phyloP scores from a whole-genome alignment of 108 stramenopile genomes.

The Cyclotella choctawhatcheeana region DNA sequence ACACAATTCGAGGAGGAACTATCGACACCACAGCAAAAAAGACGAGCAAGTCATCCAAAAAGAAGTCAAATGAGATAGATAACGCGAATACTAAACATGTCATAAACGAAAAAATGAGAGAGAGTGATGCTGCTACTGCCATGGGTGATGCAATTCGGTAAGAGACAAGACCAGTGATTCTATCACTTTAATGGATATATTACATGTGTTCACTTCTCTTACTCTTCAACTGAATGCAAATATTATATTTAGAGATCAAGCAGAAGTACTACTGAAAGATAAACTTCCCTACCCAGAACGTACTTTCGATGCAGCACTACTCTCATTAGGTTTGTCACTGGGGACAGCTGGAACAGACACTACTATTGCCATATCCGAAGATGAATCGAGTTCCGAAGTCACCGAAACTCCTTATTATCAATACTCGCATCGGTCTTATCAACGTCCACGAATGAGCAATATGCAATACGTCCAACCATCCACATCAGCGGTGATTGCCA shows the following conservation, averaged over 20 bases:
- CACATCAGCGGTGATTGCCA: constrained; percentile 64
- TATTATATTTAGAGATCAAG: neutral
- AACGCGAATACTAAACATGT: constrained; percentile 1
- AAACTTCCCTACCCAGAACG: constrained; percentile 25
- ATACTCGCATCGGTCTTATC: constrained; percentile 1
- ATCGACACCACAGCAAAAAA: neutral
- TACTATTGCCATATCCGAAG: constrained; percentile 5
- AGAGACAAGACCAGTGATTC: no score
- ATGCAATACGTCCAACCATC: constrained; percentile 62
- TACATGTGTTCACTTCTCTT: neutral
- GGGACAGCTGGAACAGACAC: constrained; percentile 39
- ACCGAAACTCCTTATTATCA: neutral
- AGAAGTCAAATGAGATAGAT: neutral
- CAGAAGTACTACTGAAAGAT: constrained; percentile 12
- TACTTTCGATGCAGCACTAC: constrained; percentile 22
- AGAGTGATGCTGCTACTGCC: constrained; percentile 19
- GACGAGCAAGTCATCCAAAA: constrained; percentile 9
- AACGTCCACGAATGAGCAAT: constrained; percentile 25
- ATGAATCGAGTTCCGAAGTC: neutral
- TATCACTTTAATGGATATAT: no score
- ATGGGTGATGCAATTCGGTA: constrained; percentile 28
- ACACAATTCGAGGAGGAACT: neutral
- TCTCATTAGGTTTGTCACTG: constrained; percentile 54
- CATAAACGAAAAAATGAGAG: constrained; percentile 22
- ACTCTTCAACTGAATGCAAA: neutral